Conservation (phyloP, 2,329 filamentous ascomycete genomes). For the Clarireedia monteithiana region DNA sequence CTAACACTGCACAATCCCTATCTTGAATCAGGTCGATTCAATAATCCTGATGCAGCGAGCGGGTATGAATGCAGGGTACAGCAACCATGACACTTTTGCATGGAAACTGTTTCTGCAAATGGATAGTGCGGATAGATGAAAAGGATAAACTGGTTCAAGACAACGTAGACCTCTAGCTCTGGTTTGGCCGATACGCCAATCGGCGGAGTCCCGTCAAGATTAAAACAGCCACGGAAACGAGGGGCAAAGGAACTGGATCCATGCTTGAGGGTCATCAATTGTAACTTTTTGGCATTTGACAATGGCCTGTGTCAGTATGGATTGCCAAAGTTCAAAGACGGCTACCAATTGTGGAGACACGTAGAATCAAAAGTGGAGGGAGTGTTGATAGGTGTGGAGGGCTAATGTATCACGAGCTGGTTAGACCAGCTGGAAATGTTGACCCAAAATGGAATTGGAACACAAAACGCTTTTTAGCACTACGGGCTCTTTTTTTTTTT, state of each 20-base stretch:
- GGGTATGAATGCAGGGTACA: conserved; percentile 15
- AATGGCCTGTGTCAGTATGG: conserved; percentile 11
- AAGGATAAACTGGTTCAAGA: conserved; percentile 10
- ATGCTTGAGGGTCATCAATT: conserved; percentile 13
- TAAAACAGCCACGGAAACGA: conserved; percentile 15
- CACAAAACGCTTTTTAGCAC: conserved; percentile 16
- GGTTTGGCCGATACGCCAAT: conserved; percentile 16
- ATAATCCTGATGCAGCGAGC: conserved; percentile 11
- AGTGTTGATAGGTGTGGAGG: conserved; percentile 25
- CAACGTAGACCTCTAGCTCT: conserved; percentile 12
- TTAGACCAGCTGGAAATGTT: conserved; percentile 22
- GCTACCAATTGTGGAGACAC: conserved; percentile 25
- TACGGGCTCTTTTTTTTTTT: conserved; percentile 5
- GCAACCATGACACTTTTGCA: conserved; percentile 19
- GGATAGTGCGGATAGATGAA: conserved; percentile 25
- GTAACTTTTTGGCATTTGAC: conserved; percentile 15
- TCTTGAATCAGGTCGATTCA: conserved; percentile 13
- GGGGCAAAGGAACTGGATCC: conserved; percentile 9
- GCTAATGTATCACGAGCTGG: conserved; percentile 23
- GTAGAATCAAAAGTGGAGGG: conserved; percentile 27
- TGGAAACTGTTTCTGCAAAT: conserved; percentile 38
- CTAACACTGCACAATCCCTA: conserved; percentile 14
- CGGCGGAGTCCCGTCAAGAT: conserved; percentile 12
- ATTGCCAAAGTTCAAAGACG: conserved; percentile 19
- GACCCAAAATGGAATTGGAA: conserved; percentile 25